Conservation (phyloP, 345 rosid species). For the Durio zibethinus region DNA sequence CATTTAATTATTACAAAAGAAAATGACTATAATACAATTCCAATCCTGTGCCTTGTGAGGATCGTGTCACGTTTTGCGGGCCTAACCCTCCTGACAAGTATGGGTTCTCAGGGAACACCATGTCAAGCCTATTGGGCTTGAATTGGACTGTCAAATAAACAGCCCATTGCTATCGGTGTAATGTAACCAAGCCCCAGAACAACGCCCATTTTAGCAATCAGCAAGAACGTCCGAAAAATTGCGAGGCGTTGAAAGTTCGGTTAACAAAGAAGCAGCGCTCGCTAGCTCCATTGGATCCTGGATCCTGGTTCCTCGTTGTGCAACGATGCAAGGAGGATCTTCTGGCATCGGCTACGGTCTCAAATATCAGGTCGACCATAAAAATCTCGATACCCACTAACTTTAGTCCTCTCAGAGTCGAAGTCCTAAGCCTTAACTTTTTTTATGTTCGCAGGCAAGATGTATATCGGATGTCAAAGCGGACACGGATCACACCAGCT, state of each 20-base stretch:
- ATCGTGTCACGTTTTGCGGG: not conserved
- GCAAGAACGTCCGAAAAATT: not conserved
- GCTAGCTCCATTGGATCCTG: not conserved
- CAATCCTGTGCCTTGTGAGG: not conserved
- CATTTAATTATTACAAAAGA: not conserved
- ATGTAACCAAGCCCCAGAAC: not conserved
- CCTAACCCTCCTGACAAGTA: not conserved
- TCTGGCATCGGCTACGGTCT: conserved; percentile 88
- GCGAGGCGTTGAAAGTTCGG: not conserved
- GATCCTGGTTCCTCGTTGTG: not conserved
- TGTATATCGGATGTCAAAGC: conserved; percentile 95
- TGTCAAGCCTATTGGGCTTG: not conserved
- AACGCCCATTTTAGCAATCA: not conserved
- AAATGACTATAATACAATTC: not conserved
- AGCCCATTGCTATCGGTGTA: not conserved
- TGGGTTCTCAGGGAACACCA: not conserved
- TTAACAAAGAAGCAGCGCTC: not conserved
- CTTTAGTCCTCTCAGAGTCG: not conserved
- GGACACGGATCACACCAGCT: conserved; percentile 90
- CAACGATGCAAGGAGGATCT: conserved; percentile 52
- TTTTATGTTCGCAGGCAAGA: conserved; percentile 53
- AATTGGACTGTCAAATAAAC: not conserved
- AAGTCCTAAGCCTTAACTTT: not conserved
- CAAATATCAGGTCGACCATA: conserved; percentile 67
- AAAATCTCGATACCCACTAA: not conserved